Percentiles rank a stretch among this genome's conserved stretches.
Conservation (phyloP, 1,139 yeast genomes). For the Scheffersomyces segobiensis region DNA sequence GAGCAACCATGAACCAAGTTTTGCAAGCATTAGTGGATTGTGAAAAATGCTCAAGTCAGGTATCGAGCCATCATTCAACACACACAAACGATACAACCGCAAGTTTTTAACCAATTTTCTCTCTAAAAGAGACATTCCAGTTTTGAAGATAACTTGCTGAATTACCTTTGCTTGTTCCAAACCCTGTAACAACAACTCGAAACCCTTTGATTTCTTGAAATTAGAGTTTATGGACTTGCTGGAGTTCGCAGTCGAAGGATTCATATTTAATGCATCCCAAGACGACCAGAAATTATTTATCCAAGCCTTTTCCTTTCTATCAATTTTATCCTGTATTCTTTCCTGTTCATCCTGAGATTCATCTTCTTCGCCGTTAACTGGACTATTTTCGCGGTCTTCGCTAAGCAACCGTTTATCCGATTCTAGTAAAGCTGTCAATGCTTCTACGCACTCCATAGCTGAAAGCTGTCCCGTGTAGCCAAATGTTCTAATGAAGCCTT, state of each 20-base stretch:
- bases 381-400: constrained; percentile 8
- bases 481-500: constrained; percentile 82
- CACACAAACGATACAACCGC: constrained; percentile 80
- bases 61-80: constrained; percentile 75
- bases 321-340: constrained; percentile 43
- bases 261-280: constrained; percentile 82
- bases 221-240: constrained; percentile 12
- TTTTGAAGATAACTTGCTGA: constrained; percentile 82
- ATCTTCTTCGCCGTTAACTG: constrained; percentile 11
- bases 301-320: constrained; percentile 69
- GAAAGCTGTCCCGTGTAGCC: constrained; percentile 87
- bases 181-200: constrained; percentile 67
- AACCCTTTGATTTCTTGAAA: constrained; percentile 41
- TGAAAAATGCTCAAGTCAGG: constrained; percentile 77
- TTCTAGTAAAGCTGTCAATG: constrained; percentile 82
- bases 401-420: constrained; percentile 44
- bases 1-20: constrained; percentile 87
- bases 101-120: constrained; percentile 78
- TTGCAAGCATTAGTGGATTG: constrained; percentile 81
- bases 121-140: constrained; percentile 87
- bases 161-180: constrained; percentile 75
- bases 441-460: constrained; percentile 92
- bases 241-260: constrained; percentile 13
- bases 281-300: constrained; percentile 90
- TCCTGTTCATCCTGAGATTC: constrained; percentile 34